A percentile compares a stretch with the other conserved stretches of the same genome.
Evolutionary conservation across 768 basidiomycete genomes (phyloP).

Genomic region (Phaeolepiota aurea): DNA sequence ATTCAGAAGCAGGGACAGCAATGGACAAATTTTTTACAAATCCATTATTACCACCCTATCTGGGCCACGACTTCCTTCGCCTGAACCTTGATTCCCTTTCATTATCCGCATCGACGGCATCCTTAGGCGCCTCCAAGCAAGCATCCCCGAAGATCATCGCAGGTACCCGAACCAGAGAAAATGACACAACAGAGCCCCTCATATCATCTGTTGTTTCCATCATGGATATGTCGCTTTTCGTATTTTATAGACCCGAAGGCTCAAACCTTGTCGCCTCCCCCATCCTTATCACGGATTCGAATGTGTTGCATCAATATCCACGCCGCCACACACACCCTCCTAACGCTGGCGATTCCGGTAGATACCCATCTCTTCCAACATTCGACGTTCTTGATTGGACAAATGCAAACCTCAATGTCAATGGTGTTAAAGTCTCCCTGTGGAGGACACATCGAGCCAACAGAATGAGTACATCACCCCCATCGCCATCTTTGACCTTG

Average conservation of each 20-base stretch:
- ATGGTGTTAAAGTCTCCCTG: conserved; percentile 45
- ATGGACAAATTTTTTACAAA: conserved; percentile 40
- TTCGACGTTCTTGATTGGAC: conserved; percentile 65
- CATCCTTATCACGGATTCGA: conserved; percentile 66
- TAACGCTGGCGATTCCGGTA: conserved; percentile 11
- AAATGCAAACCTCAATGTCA: conserved; percentile 23
- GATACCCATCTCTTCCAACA: conserved; percentile 31
- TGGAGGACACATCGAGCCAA: conserved; percentile 41
- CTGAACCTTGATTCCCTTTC: conserved; percentile 36
- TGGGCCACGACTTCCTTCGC: conserved; percentile 45
- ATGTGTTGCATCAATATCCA: conserved; percentile 52
- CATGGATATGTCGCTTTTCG: conserved; percentile 50
- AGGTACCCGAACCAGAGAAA: background rate
- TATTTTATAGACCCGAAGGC: conserved; percentile 22
- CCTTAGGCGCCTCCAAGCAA: conserved; percentile 5
- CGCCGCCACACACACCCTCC: conserved; percentile 31
- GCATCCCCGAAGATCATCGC: background rate
- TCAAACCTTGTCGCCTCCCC: conserved; percentile 39
- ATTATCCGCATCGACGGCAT: conserved; percentile 16
- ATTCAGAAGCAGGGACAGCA: conserved; percentile 5
- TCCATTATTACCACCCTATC: conserved; percentile 50
- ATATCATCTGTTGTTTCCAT: conserved; percentile 21
- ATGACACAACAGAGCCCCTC: background rate
- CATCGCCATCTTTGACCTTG: conserved; percentile 4
- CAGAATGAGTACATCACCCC: conserved; percentile 9